A percentile compares a stretch with the other conserved stretches of the same genome.
phyloP scores from a whole-genome alignment of 2,329 filamentous ascomycete species.

The Hymenoscyphus infarciens region DNA sequence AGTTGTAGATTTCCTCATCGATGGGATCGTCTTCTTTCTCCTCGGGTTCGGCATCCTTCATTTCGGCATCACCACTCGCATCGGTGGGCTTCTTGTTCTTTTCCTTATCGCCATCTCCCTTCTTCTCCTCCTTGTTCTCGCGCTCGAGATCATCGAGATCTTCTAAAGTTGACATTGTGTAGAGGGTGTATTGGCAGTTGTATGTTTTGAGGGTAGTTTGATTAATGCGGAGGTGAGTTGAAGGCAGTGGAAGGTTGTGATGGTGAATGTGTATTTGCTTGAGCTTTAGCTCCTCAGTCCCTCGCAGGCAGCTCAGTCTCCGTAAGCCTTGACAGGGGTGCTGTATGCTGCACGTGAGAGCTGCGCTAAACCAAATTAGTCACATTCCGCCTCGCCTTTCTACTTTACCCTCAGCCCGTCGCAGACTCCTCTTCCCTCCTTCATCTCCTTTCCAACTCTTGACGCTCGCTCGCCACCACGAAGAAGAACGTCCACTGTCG shows the following conservation, averaged over 20 bases:
- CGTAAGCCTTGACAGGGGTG: slow-evolving; percentile 10
- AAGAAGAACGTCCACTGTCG: slow-evolving; percentile 34
- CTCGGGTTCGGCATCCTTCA: slow-evolving; percentile 76
- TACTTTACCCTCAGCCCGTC: slow-evolving; percentile 15
- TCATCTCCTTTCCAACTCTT: slow-evolving; percentile 23
- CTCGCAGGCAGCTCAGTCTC: slow-evolving; percentile 12
- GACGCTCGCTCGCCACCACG: slow-evolving; percentile 31
- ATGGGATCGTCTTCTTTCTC: slow-evolving; percentile 75
- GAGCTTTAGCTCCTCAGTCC: no score
- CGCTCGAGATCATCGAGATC: slow-evolving; percentile 74
- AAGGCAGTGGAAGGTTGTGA: slow-evolving; percentile 7
- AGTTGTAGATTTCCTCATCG: slow-evolving; percentile 87
- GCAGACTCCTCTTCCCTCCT: slow-evolving; percentile 15
- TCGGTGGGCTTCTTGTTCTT: slow-evolving; percentile 50
- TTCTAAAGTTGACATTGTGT: slow-evolving; percentile 68
- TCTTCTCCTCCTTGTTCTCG: slow-evolving; percentile 54
- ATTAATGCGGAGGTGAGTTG: slow-evolving; percentile 1
- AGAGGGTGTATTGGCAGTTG: slow-evolving; percentile 5
- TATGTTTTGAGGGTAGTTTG: not conserved
- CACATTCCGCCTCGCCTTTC: not conserved
- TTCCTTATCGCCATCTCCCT: slow-evolving; percentile 52
- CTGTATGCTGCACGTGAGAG: not conserved
- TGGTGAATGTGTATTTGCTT: slow-evolving; percentile 17
- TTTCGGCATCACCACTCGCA: slow-evolving; percentile 75
- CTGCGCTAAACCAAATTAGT: not conserved